A percentile compares a stretch with the other conserved stretches of the same genome.
Conservation (phyloP, 2,329 filamentous ascomycete genomes). For the Aureobasidium sp. region DNA sequence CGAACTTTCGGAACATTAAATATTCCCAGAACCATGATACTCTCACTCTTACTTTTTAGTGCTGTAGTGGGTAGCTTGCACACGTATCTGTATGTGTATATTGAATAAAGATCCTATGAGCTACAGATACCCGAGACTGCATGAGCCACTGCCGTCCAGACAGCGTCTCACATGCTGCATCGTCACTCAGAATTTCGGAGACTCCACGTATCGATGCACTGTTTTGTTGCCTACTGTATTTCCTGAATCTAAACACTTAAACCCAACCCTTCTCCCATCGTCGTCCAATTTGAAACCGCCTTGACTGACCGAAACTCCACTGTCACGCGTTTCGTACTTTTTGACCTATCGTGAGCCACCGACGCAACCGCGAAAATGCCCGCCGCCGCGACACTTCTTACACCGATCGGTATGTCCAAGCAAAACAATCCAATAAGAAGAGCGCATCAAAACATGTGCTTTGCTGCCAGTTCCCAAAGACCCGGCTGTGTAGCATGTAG, state of each 20-base stretch:
- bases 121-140: background rate
- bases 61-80: background rate
- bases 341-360: background rate
- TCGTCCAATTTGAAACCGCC: background rate
- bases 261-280: background rate
- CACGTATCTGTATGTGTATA: background rate
- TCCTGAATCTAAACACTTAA: background rate
- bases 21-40: background rate
- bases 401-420: slow-evolving; percentile 10
- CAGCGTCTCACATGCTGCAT: background rate
- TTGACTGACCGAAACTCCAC: background rate
- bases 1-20: background rate
- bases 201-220: background rate
- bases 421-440: slow-evolving; percentile 1
- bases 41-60: background rate
- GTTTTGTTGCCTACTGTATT: background rate
- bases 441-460: background rate
- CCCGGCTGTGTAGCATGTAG: background rate
- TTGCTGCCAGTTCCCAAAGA: background rate
- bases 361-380: slow-evolving; percentile 10
- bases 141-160: background rate
- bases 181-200: background rate
- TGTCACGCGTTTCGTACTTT: background rate
- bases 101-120: background rate
- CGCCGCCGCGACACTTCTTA: background rate